Evolutionary conservation across 768 basidiomycete genomes (phyloP).

Genomic region (Termitomyces sp.): DNA sequence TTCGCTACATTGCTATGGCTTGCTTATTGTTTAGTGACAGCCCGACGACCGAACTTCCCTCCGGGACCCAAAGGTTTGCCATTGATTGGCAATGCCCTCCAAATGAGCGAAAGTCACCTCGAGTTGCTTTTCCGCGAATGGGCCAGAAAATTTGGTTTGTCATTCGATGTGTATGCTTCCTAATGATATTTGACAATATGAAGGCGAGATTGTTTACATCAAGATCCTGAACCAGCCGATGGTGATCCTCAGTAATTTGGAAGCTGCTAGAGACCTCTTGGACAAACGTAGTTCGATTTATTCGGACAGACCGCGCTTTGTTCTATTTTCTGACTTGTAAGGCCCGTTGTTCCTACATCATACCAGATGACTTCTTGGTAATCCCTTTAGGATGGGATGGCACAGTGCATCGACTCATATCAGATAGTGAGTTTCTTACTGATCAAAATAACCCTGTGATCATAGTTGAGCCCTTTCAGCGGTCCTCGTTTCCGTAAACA

Average conservation of each 20-base stretch:
- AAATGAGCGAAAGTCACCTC: slow-evolving; percentile 36
- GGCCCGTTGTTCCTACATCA: slow-evolving; percentile 14
- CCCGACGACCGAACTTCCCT: slow-evolving; percentile 28
- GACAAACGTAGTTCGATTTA: slow-evolving; percentile 54
- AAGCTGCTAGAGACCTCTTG: slow-evolving; percentile 43
- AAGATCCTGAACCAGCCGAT: slow-evolving; percentile 41
- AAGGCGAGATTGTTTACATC: slow-evolving; percentile 41
- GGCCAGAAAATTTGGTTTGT: slow-evolving; percentile 41
- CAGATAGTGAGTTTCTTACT: slow-evolving; percentile 34
- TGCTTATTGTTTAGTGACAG: slow-evolving; percentile 20
- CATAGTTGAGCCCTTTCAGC: slow-evolving; percentile 19
- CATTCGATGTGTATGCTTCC: neutral
- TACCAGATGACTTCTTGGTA: neutral
- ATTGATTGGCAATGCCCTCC: slow-evolving; percentile 44
- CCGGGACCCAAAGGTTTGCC: slow-evolving; percentile 46
- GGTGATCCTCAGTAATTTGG: slow-evolving; percentile 45
- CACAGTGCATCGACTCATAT: slow-evolving; percentile 41
- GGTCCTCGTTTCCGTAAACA: slow-evolving; percentile 51
- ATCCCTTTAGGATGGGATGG: slow-evolving; percentile 42
- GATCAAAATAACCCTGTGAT: neutral
- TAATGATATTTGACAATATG: neutral
- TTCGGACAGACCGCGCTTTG: slow-evolving; percentile 47
- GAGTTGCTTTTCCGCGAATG: slow-evolving; percentile 38
- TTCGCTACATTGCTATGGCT: slow-evolving; percentile 12
- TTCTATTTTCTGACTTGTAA: slow-evolving; percentile 44